These are phyloP conservation scores for Penicillium griseofulvum DNA, from an alignment of 2,329 filamentous ascomycete species.

Conservation along the genomic window DNA sequence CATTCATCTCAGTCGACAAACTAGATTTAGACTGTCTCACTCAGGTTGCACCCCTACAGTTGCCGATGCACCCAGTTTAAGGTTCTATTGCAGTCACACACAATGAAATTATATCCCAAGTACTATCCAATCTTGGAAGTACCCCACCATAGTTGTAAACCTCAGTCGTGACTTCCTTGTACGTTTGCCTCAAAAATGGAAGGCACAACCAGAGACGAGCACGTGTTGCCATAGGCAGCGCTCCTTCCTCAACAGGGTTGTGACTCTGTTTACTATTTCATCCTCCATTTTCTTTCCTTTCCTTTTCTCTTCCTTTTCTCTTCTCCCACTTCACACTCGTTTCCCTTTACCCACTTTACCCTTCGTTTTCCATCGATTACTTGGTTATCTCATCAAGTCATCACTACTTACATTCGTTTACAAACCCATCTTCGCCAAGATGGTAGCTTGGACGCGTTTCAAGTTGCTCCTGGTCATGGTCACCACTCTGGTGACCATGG, in stretches of 20 bases:
- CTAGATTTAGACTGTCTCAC: slow-evolving; percentile 3
- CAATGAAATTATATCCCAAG: not conserved
- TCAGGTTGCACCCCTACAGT: not conserved
- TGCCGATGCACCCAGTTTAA: slow-evolving; percentile 1
- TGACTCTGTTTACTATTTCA: slow-evolving; percentile 3
- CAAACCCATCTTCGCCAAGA: not conserved
- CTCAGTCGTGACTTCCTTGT: slow-evolving; percentile 3
- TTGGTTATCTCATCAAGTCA: not conserved
- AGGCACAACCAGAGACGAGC: not conserved
- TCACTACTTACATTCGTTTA: slow-evolving; percentile 2
- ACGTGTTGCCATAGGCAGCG: slow-evolving; percentile 1
- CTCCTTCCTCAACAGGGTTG: slow-evolving; percentile 1
- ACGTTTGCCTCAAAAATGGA: not conserved
- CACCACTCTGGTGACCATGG: slow-evolving; percentile 19
- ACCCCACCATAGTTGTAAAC: not conserved
- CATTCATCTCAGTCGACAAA: not conserved
- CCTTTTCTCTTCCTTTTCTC: slow-evolving; percentile 1
- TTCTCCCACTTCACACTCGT: not conserved
- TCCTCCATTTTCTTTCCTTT: not conserved
- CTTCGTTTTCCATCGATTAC: slow-evolving; percentile 2
- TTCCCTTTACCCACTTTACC: not conserved
- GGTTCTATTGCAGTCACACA: slow-evolving; percentile 3
- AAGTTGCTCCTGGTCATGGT: slow-evolving; percentile 20
- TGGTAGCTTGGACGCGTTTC: slow-evolving; percentile 10
- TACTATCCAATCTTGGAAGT: not conserved